Evolutionary conservation across 495 filamentous ascomycete genomes (phyloP).

Genomic region (Eremomyces bilateralis): DNA sequence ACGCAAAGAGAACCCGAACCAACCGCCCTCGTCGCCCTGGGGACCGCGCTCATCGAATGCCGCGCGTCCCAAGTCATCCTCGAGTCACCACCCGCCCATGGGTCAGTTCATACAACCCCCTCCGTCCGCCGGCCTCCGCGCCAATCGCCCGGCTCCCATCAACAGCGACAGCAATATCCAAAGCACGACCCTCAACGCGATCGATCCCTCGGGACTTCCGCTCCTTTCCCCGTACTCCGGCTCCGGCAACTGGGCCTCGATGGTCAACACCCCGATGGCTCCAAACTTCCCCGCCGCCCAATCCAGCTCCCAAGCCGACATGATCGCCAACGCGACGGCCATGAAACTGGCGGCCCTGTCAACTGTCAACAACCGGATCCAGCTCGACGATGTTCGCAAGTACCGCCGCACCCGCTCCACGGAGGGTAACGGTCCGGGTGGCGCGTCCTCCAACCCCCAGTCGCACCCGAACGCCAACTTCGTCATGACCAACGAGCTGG

Average conservation of each 20-base stretch:
- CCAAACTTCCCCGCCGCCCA: constrained; percentile 41
- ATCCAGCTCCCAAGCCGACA: constrained; percentile 59
- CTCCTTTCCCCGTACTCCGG: constrained; percentile 74
- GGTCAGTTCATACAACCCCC: constrained; percentile 76
- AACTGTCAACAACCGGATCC: constrained; percentile 95
- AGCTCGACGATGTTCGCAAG: constrained; percentile 85
- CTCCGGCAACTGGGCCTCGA: constrained; percentile 91
- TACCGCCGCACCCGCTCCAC: constrained; percentile 81
- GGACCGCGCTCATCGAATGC: constrained; percentile 27
- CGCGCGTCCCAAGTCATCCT: constrained; percentile 73
- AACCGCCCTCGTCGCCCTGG: constrained; percentile 59
- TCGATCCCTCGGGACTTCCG: constrained; percentile 42
- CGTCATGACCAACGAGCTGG: constrained; percentile 76
- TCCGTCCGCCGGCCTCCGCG: constrained; percentile 59
- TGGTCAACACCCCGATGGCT: constrained; percentile 95
- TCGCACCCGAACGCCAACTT: constrained; percentile 32
- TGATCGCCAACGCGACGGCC: constrained; percentile 95
- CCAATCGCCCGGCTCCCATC: constrained; percentile 46
- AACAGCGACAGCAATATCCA: constrained; percentile 51
- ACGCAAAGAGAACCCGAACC: constrained; percentile 17
- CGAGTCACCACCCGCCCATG: constrained; percentile 74
- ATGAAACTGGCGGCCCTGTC: constrained; percentile 97
- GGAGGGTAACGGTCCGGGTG: constrained; percentile 37
- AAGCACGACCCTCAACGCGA: constrained; percentile 57
- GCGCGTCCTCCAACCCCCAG: constrained; percentile 13